phyloP scores from a whole-genome alignment of 441 rosid genomes.

The Codiaeum variegatum region DNA sequence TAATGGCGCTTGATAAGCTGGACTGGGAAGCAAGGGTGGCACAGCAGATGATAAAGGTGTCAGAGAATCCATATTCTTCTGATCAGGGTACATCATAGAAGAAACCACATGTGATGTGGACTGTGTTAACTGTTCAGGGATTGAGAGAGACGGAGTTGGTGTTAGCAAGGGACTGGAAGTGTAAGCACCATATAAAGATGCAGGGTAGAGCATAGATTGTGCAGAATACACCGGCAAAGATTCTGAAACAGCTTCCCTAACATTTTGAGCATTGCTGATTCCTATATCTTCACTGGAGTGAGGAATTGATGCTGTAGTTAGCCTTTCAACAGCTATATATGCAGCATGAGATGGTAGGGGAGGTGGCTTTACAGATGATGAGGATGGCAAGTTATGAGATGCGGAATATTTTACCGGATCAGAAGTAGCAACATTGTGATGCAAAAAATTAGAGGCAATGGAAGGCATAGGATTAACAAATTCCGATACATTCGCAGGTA shows the following conservation, averaged over 20 bases:
- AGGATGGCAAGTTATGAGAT: conserved; percentile 8
- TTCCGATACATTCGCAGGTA: conserved; percentile 32
- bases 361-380: neutral
- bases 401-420: conserved; percentile 18
- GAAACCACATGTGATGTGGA: conserved; percentile 25
- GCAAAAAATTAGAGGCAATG: conserved; percentile 19
- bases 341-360: neutral
- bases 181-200: conserved; percentile 22
- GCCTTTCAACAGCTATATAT: conserved; percentile 1
- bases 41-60: conserved; percentile 22
- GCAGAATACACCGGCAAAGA: conserved; percentile 23
- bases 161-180: conserved; percentile 30
- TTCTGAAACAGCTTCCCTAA: conserved; percentile 21
- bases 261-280: conserved; percentile 24
- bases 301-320: conserved; percentile 23
- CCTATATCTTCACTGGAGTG: conserved; percentile 27
- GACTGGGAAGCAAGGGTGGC: conserved; percentile 22
- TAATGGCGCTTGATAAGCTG: conserved; percentile 36
- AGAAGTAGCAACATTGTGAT: conserved; percentile 15
- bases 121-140: conserved; percentile 30
- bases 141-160: conserved; percentile 24
- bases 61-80: conserved; percentile 28
- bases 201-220: conserved; percentile 23
- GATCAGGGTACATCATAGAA: conserved; percentile 25
- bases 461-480: conserved; percentile 27